Percentiles rank a stretch among this genome's conserved stretches.
Conservation (phyloP, 2,329 filamentous ascomycete genomes). For the Mollisiaceae sp. region DNA sequence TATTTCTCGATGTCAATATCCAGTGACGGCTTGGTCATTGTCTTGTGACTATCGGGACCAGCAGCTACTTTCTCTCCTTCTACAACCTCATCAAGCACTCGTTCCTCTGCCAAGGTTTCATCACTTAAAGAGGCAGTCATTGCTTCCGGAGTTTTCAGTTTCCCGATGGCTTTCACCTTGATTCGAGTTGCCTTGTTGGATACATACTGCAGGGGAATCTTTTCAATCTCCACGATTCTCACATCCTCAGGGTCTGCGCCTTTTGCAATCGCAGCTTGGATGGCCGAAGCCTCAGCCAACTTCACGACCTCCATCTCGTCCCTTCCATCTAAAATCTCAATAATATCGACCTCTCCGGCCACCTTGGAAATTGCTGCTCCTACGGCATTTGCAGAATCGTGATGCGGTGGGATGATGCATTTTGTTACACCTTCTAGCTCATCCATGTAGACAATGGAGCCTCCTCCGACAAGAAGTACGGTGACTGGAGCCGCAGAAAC, state of each 20-base stretch:
- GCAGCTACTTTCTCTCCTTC: background rate
- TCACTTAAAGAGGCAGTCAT: background rate
- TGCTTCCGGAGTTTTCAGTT: slow-evolving; percentile 8
- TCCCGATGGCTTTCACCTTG: slow-evolving; percentile 32
- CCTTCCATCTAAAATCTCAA: slow-evolving; percentile 38
- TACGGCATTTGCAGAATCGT: slow-evolving; percentile 7
- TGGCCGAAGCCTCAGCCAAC: slow-evolving; percentile 46
- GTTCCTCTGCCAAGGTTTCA: background rate
- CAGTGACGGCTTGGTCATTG: slow-evolving; percentile 28
- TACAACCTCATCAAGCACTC: background rate
- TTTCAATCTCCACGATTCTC: slow-evolving; percentile 53
- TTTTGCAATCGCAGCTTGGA: slow-evolving; percentile 34
- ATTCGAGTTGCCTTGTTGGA: slow-evolving; percentile 33
- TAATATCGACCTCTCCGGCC: slow-evolving; percentile 11
- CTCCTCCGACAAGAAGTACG: slow-evolving; percentile 17
- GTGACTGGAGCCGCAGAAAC: slow-evolving; percentile 6
- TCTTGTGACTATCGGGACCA: background rate
- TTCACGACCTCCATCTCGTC: slow-evolving; percentile 47
- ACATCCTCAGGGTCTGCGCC: slow-evolving; percentile 44
- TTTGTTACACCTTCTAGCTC: slow-evolving; percentile 12
- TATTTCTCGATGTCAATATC: slow-evolving; percentile 42
- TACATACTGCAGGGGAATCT: slow-evolving; percentile 37
- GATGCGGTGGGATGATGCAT: slow-evolving; percentile 7
- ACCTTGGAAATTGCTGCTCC: slow-evolving; percentile 15
- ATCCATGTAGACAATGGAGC: slow-evolving; percentile 3